Evolutionary conservation across 2,329 filamentous ascomycete genomes (phyloP).

Genomic region (Aspergillus costaricaensis): DNA sequence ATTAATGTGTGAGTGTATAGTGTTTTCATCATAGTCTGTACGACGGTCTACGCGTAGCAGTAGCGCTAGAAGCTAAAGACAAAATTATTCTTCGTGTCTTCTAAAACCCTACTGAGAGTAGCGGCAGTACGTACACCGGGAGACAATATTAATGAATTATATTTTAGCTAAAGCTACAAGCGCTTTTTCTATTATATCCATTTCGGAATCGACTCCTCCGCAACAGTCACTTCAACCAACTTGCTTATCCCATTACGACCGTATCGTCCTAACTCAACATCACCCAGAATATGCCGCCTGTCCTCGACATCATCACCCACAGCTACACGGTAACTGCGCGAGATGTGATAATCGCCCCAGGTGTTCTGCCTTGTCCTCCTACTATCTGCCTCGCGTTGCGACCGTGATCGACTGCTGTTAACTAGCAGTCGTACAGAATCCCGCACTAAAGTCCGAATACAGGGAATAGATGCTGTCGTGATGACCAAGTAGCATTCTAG

Average conservation of each 20-base stretch:
- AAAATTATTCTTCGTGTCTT: too few species aligned
- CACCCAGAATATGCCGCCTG: neutral
- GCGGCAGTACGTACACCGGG: too few species aligned
- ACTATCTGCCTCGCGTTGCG: neutral
- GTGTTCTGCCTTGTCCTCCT: neutral
- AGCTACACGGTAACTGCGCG: neutral
- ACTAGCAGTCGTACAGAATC: neutral
- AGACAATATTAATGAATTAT: too few species aligned
- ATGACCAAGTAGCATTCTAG: slow-evolving; percentile 35
- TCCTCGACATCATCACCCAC: neutral
- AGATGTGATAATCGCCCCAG: neutral
- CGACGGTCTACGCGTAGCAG: too few species aligned
- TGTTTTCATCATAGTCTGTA: neutral
- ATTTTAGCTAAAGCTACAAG: neutral
- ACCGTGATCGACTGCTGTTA: neutral
- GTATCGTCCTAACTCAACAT: neutral
- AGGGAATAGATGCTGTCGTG: slow-evolving; percentile 34
- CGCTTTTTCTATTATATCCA: neutral
- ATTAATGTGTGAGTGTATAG: neutral
- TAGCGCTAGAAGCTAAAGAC: too few species aligned
- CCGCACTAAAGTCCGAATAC: slow-evolving; percentile 24
- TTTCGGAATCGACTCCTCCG: neutral
- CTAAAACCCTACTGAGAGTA: too few species aligned
- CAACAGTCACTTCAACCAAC: neutral
- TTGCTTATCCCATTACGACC: neutral